These are phyloP conservation scores for Scortechinia acanthostroma DNA, from an alignment of 2,329 filamentous ascomycete genomes.

Conservation along the genomic window DNA sequence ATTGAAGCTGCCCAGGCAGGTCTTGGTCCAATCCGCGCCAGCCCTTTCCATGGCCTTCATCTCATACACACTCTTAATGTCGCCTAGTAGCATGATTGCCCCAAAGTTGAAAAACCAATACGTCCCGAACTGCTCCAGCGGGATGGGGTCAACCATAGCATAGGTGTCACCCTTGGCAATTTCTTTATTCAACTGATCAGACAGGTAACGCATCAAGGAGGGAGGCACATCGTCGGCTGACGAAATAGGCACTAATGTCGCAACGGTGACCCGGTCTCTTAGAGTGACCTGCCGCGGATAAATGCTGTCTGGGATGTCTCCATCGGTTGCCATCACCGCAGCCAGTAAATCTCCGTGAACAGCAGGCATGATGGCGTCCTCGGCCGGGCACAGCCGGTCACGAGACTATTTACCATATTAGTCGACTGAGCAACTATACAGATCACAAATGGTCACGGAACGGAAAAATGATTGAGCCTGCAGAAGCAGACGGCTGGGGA, in stretches of 20 bases:
- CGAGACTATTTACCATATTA: background rate
- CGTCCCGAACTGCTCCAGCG: constrained; percentile 66
- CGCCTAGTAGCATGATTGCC: constrained; percentile 78
- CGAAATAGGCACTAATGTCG: constrained; percentile 76
- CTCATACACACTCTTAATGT: constrained; percentile 57
- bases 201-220: constrained; percentile 70
- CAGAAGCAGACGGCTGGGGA: background rate
- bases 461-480: background rate
- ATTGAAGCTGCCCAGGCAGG: constrained; percentile 85
- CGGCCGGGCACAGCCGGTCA: background rate
- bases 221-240: constrained; percentile 71
- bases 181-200: constrained; percentile 79
- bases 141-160: constrained; percentile 74
- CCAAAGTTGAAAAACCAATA: constrained; percentile 93
- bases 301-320: constrained; percentile 28
- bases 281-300: constrained; percentile 72
- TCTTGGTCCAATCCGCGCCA: constrained; percentile 58
- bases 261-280: constrained; percentile 75
- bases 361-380: background rate
- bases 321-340: background rate
- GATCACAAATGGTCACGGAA: background rate
- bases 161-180: constrained; percentile 90
- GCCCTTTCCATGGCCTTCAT: constrained; percentile 24
- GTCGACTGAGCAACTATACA: background rate
- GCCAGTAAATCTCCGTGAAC: background rate